Evolutionary conservation across 1,139 yeast species (phyloP).

Genomic region (Geotrichum carabidarum): DNA sequence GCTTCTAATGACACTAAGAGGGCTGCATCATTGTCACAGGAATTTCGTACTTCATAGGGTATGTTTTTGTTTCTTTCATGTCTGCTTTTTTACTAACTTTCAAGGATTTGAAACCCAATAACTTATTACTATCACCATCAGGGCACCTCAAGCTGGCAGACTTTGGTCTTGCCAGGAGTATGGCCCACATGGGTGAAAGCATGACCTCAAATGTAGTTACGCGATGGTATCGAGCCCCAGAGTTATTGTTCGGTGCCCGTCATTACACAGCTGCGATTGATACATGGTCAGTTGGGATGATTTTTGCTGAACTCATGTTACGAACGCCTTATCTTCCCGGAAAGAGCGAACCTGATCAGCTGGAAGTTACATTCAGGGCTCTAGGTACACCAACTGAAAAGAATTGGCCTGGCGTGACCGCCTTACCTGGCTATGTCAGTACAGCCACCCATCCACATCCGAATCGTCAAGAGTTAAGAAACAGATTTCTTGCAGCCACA

Average conservation of each 20-base stretch:
- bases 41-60: slow-evolving; percentile 77
- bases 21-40: slow-evolving; percentile 92
- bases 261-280: slow-evolving; percentile 88
- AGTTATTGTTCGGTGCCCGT: slow-evolving; percentile 77
- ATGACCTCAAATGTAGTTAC: slow-evolving; percentile 93
- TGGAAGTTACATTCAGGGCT: slow-evolving; percentile 87
- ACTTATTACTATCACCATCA: slow-evolving; percentile 74
- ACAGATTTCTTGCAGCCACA: slow-evolving; percentile 86
- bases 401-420: slow-evolving; percentile 85
- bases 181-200: slow-evolving; percentile 64
- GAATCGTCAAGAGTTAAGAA: slow-evolving; percentile 70
- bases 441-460: slow-evolving; percentile 66
- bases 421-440: slow-evolving; percentile 60
- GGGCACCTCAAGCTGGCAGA: slow-evolving; percentile 91
- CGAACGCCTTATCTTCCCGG: slow-evolving; percentile 95
- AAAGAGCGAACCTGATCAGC: slow-evolving; percentile 79
- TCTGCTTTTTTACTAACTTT: neutral
- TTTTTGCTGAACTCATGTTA: slow-evolving; percentile 94
- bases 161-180: slow-evolving; percentile 88
- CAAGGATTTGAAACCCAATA: slow-evolving; percentile 45
- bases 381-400: slow-evolving; percentile 93
- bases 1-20: slow-evolving; percentile 89
- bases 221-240: slow-evolving; percentile 96
- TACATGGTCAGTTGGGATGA: slow-evolving; percentile 90
- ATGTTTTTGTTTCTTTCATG: neutral